phyloP scores from a whole-genome alignment of 2,329 filamentous ascomycete species.

The Monosporascus sp. region DNA sequence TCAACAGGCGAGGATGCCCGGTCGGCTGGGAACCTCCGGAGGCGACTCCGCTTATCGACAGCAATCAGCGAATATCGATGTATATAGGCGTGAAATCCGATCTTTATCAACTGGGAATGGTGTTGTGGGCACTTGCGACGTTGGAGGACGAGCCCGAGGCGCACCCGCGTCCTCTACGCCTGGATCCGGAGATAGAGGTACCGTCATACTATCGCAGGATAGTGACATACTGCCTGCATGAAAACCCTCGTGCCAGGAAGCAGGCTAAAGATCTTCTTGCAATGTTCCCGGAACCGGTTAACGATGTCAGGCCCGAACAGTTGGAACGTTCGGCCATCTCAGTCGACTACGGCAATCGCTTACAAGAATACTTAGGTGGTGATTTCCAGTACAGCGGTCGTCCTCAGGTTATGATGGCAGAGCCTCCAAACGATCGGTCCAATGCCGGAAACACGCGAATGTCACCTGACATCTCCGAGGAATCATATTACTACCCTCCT shows the following conservation, averaged over 20 bases:
- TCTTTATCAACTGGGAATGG: constrained; percentile 94
- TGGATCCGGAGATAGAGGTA: constrained; percentile 55
- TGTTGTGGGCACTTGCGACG: constrained; percentile 85
- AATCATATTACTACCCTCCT: constrained; percentile 40
- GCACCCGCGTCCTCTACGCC: constrained; percentile 62
- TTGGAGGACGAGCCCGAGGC: constrained; percentile 86
- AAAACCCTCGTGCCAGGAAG: constrained; percentile 65
- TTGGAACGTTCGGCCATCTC: constrained; percentile 30
- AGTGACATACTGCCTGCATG: constrained; percentile 70
- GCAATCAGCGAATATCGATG: constrained; percentile 86
- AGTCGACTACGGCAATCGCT: constrained; percentile 34
- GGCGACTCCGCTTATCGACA: constrained; percentile 77
- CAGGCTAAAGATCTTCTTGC: constrained; percentile 68
- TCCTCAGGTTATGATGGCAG: constrained; percentile 34
- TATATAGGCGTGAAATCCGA: constrained; percentile 98
- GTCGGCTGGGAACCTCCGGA: constrained; percentile 98
- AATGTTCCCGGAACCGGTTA: constrained; percentile 53
- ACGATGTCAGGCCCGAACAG: constrained; percentile 20
- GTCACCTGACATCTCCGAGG: constrained; percentile 31
- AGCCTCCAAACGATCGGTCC: constrained; percentile 40
- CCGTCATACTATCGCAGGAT: constrained; percentile 76
- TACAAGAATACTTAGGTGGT: constrained; percentile 35
- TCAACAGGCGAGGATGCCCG: constrained; percentile 94
- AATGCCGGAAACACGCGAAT: constrained; percentile 33
- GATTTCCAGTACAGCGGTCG: constrained; percentile 28